Evolutionary conservation across 768 basidiomycete genomes (phyloP).

Genomic region (Filobasidium wieringae): DNA sequence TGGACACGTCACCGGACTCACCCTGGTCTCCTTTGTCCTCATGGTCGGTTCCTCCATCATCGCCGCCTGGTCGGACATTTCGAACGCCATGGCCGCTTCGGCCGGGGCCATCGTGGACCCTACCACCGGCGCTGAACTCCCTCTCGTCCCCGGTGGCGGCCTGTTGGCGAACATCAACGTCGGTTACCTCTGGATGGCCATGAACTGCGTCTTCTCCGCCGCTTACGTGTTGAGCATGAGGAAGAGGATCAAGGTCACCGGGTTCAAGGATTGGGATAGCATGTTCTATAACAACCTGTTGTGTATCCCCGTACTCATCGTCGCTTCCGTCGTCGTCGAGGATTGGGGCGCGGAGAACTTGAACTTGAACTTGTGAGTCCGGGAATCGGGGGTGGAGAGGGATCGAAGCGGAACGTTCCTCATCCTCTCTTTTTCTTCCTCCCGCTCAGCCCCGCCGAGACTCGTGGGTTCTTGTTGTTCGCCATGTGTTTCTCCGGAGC

Average conservation of each 20-base stretch:
- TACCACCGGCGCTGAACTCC: constrained; percentile 32
- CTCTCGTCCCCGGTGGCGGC: constrained; percentile 16
- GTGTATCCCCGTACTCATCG: constrained; percentile 75
- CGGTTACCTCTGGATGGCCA: constrained; percentile 93
- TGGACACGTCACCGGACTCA: constrained; percentile 72
- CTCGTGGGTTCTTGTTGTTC: constrained; percentile 62
- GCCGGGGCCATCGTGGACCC: constrained; percentile 21
- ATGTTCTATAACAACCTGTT: constrained; percentile 98
- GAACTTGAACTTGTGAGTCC: constrained; percentile 75
- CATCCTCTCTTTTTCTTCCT: constrained; percentile 4
- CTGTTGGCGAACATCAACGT: constrained; percentile 50
- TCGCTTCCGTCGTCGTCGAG: constrained; percentile 74
- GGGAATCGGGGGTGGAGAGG: background rate
- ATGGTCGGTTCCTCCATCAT: constrained; percentile 95
- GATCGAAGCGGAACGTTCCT: background rate
- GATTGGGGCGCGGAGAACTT: constrained; percentile 78
- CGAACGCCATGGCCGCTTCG: constrained; percentile 21
- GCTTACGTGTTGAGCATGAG: constrained; percentile 91
- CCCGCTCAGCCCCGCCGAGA: constrained; percentile 60
- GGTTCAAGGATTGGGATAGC: constrained; percentile 95
- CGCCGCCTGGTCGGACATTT: constrained; percentile 91
- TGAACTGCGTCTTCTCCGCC: constrained; percentile 82
- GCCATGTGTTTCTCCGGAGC: constrained; percentile 96
- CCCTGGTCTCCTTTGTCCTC: constrained; percentile 75
- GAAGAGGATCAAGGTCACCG: constrained; percentile 85